Evolutionary conservation across 2,329 filamentous ascomycete species (phyloP), one percentile per base, ranked within the genome.

Genomic region (Cladosporium sp.): DNA sequence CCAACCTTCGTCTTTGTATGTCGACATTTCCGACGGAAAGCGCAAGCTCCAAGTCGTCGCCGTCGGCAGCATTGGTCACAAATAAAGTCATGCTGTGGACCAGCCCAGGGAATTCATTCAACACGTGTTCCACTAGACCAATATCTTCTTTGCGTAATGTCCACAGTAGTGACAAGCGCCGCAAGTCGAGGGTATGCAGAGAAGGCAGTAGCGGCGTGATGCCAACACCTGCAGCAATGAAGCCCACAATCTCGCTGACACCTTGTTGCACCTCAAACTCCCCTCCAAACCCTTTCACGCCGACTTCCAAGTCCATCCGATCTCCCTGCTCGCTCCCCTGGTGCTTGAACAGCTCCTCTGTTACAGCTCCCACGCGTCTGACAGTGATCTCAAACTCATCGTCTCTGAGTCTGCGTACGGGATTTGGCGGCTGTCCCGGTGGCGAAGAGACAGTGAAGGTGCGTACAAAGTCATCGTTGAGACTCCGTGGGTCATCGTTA

Each of bases 381-480:
- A 85, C 82, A 4, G 89, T 93, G 61, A 95, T 86, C 64, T 92
- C 85, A 57, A 94, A 80, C 65, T 85, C 78, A 35, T 77, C 66
- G 2, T 69, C 68, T 2, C 62, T 59, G 1, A 68, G 62, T 17
- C 59, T 58, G 17, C 56, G 53, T 4, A 56, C 64, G 2, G 69
- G 66, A 20, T 62, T 57, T 1, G 68, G 67, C n/a, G 65, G 62
- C 25, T 57, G 49, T 36, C 65, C 64, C 0, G 85, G 83, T 1
- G 76, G 72, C 2, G 81, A 89, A 1, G 87, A 89, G 0, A 96
- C 80, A 1, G 91, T 96, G 67, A 96, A 96, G 0, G 90, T 95
- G 25, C 91, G 79, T 4, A 94, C 78, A 61, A 84, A 92, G 68
- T 96, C 90, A 68, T 96, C 91, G 65, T 96, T 96, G 15, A 96